A percentile compares a stretch with the other conserved stretches of the same genome.
These are phyloP conservation scores for Coemansia sp. DNA, from an alignment of 371 early-diverging fungal species.

Conservation along the genomic window DNA sequence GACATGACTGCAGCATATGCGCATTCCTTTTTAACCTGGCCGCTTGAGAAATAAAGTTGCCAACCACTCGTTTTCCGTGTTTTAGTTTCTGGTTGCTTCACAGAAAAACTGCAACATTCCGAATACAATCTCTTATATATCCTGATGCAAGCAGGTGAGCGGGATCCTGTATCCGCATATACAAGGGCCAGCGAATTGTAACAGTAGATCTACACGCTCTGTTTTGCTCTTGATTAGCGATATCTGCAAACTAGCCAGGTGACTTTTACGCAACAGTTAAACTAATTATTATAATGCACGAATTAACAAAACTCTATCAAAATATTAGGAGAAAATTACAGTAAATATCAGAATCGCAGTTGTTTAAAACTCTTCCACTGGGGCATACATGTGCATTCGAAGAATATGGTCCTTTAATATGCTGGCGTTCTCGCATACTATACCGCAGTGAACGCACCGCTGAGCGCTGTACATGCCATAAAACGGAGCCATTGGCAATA, in stretches of 20 bases:
- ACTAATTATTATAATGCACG: not conserved
- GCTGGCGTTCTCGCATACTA: not conserved
- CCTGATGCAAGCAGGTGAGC: too few species aligned
- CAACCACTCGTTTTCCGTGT: too few species aligned
- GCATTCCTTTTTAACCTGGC: too few species aligned
- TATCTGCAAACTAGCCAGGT: too few species aligned
- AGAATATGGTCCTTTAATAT: conserved; percentile 2
- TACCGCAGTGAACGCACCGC: conserved; percentile 2
- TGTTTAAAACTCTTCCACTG: not conserved
- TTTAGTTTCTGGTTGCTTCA: not conserved
- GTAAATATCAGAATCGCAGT: not conserved
- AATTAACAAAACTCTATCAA: not conserved
- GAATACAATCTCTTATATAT: not conserved
- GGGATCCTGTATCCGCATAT: not conserved
- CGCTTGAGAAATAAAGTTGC: too few species aligned
- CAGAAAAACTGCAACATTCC: not conserved
- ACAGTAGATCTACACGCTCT: not conserved
- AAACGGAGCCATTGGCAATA: not conserved
- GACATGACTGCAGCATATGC: too few species aligned
- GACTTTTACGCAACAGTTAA: not conserved
- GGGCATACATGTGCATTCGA: conserved; percentile 16
- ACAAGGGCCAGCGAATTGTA: not conserved
- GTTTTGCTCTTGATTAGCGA: not conserved
- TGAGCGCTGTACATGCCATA: not conserved
- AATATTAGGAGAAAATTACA: not conserved